Evolutionary conservation across 2,329 filamentous ascomycete species (phyloP), one percentile per base, ranked within the genome.

Genomic region (Phyllosticta ampelicida): DNA sequence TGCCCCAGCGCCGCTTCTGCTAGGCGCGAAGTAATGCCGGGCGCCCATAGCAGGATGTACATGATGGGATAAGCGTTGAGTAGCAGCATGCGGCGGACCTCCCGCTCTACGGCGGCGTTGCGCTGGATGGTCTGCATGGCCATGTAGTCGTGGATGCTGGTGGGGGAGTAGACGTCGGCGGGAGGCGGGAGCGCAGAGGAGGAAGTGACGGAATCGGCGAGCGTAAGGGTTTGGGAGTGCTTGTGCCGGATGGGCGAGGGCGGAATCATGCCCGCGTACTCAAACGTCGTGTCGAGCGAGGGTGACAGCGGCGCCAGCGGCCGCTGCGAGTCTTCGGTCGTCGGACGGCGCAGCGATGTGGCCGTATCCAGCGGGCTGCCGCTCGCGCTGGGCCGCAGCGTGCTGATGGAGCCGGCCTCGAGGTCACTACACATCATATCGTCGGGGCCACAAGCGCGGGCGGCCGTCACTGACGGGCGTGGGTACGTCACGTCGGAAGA

Each of bases 31-130:
- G 60, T 54, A 9, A 70, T 70, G 9, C 68, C 69, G 0, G 69
- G 69, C 5, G 68, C 60, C 68, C 69, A 71, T 2, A 71, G 63
- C 2, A 70, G 61, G 29, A 71, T 63, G 58, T 71, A 71, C 1
- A 66, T 60, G 13, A 70, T 62, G 0, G 70, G 69, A 49, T 71
- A 71, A 8, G 67, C 67, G 53, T 70, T 71, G 3, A 71, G 60
- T 0, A 70, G 60, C 18, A 70, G 55, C 66, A 70, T 70, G 19
- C 59, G 62, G 57, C 62, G 63, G 26, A 67, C 62, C 29, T 67
- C 65, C 9, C 62, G 59, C 50, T 64, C 53, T 26, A 57, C 63
- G 62, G 13, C 62, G 49, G 19, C 62, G 60, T 58, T 51, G n/a
- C 56, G 56, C 18, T 54, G 23, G 21, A 13, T 36, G 10, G 56